phyloP scores from a whole-genome alignment of 202 grass and related monocot genomes.

The Brachypodium distachyon region DNA sequence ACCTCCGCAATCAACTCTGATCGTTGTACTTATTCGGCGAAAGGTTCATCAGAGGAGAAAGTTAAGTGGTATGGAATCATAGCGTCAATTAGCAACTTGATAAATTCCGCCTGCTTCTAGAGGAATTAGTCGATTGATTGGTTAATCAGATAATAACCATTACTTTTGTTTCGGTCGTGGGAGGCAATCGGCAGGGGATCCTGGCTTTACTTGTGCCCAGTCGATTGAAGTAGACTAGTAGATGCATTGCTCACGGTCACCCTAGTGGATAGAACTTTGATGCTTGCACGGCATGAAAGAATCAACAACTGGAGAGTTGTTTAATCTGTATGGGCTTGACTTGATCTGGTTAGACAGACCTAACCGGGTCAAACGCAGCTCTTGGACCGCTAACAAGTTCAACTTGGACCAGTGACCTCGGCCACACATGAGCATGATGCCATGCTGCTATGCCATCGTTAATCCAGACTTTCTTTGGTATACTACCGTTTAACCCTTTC shows the following conservation, averaged over 20 bases:
- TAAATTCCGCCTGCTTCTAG: neutral
- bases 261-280: slow-evolving; percentile 13
- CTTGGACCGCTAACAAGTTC: slow-evolving; percentile 21
- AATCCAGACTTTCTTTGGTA: neutral
- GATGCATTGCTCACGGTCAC: neutral
- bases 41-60: neutral
- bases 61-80: neutral
- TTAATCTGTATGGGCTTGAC: slow-evolving; percentile 32
- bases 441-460: neutral
- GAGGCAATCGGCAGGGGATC: neutral
- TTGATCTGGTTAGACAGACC: slow-evolving; percentile 11
- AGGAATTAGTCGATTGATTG: no score
- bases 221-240: neutral
- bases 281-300: slow-evolving; percentile 49
- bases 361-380: slow-evolving; percentile 25
- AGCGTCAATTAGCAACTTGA: neutral
- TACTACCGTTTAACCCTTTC: no score
- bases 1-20: slow-evolving; percentile 34
- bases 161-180: neutral
- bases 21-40: neutral
- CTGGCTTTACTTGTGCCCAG: neutral
- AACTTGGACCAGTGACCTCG: slow-evolving; percentile 31
- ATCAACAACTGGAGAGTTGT: slow-evolving; percentile 16
- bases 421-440: slow-evolving; percentile 27
- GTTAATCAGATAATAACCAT: neutral